Conservation (phyloP, 2,329 filamentous ascomycete genomes). For the Claviceps pazoutovae region DNA sequence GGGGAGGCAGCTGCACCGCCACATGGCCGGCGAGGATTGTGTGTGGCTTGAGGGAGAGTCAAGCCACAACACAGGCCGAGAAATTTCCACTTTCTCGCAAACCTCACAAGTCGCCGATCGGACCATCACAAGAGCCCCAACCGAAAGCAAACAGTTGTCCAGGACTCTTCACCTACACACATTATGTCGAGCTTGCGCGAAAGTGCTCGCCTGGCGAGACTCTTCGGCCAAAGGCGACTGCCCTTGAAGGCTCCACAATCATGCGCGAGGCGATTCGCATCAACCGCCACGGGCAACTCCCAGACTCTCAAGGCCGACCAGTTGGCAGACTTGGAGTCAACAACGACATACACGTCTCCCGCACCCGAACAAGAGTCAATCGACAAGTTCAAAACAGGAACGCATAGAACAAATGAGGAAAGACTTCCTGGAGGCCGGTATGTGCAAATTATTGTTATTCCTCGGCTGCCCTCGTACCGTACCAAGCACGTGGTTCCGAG, state of each 20-base stretch:
- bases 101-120: background rate
- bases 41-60: constrained; percentile 10
- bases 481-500: too few species aligned
- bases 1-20: constrained; percentile 1
- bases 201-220: constrained; percentile 22
- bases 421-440: constrained; percentile 35
- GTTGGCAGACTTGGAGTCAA: constrained; percentile 35
- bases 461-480: too few species aligned
- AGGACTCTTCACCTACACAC: constrained; percentile 5
- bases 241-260: constrained; percentile 11
- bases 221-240: constrained; percentile 17
- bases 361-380: constrained; percentile 23
- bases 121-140: constrained; percentile 1
- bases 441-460: constrained; percentile 6
- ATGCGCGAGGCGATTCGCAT: constrained; percentile 28
- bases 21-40: constrained; percentile 2
- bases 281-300: constrained; percentile 27
- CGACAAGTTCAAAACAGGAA: constrained; percentile 27
- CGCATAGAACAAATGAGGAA: constrained; percentile 19
- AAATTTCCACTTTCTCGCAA: constrained; percentile 19
- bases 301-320: constrained; percentile 11
- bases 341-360: constrained; percentile 33
- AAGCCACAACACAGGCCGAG: constrained; percentile 12
- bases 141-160: background rate
- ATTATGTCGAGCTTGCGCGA: constrained; percentile 30